A percentile compares a stretch with the other conserved stretches of the same genome.
phyloP scores from a whole-genome alignment of 805 yeast genomes.

The Debaryomyces tyrocola region DNA sequence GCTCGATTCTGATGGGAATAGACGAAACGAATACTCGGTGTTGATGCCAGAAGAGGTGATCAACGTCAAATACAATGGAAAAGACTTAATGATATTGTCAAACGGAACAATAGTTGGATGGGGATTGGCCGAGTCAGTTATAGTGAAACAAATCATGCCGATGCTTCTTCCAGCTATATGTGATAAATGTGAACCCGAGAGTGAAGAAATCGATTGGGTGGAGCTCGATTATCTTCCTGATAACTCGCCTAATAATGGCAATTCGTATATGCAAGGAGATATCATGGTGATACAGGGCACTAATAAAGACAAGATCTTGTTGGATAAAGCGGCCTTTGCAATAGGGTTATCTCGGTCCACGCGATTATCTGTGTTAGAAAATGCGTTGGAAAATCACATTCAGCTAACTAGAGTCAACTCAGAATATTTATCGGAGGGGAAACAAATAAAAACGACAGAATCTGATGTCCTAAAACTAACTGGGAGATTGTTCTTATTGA shows the following conservation, averaged over 20 bases:
- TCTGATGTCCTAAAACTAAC: constrained; percentile 66
- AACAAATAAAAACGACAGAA: constrained; percentile 43
- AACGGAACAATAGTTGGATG: constrained; percentile 84
- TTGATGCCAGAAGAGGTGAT: constrained; percentile 72
- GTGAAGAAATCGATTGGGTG: constrained; percentile 85
- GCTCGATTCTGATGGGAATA: constrained; percentile 40
- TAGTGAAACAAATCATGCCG: constrained; percentile 51
- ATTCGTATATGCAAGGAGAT: constrained; percentile 60
- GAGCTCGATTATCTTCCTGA: constrained; percentile 36
- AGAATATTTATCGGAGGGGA: constrained; percentile 65
- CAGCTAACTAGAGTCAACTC: constrained; percentile 62
- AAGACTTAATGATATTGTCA: constrained; percentile 65
- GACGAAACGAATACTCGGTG: background rate
- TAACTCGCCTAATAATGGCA: constrained; percentile 23
- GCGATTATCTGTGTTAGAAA: constrained; percentile 76
- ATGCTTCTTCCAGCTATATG: constrained; percentile 46
- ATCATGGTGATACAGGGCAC: constrained; percentile 63
- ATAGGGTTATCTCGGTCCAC: constrained; percentile 87
- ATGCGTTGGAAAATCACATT: constrained; percentile 68
- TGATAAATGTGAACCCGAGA: constrained; percentile 52
- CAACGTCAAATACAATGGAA: constrained; percentile 40
- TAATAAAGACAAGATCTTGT: constrained; percentile 45
- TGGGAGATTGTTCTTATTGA: constrained; percentile 69
- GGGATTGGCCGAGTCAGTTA: constrained; percentile 65
- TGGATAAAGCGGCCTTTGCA: constrained; percentile 87